Conservation (phyloP, 2,329 filamentous ascomycete genomes). For the Gliomastix tumulicola region DNA sequence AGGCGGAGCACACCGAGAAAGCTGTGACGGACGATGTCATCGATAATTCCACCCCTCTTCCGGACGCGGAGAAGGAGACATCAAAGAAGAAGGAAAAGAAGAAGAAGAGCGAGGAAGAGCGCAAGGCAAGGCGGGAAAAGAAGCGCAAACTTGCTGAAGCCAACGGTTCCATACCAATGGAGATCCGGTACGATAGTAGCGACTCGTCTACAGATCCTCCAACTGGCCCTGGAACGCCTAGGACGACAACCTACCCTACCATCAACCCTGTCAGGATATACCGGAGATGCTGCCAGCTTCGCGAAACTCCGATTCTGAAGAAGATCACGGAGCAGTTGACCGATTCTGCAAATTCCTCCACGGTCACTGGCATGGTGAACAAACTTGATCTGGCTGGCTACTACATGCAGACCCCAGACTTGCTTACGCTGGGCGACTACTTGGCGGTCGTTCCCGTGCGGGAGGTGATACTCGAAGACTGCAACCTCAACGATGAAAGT, state of each 20-base stretch:
- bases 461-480: constrained; percentile 80
- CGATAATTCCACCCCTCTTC: neutral
- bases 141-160: constrained; percentile 79
- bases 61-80: constrained; percentile 20
- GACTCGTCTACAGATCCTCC: constrained; percentile 40
- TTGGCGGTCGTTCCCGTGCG: constrained; percentile 87
- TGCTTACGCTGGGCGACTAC: constrained; percentile 87
- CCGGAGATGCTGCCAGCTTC: constrained; percentile 84
- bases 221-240: constrained; percentile 12
- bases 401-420: constrained; percentile 73
- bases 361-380: constrained; percentile 67
- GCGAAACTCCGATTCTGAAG: constrained; percentile 88
- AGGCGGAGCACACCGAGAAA: neutral
- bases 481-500: constrained; percentile 79
- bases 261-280: constrained; percentile 92
- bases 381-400: constrained; percentile 82
- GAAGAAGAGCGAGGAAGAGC: constrained; percentile 86
- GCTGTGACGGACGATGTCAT: no score
- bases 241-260: constrained; percentile 51
- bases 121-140: constrained; percentile 87
- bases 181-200: constrained; percentile 66
- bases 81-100: constrained; percentile 89
- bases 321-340: constrained; percentile 85
- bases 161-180: constrained; percentile 80
- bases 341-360: constrained; percentile 57